Evolutionary conservation across 768 basidiomycete genomes (phyloP), one percentile per base, ranked within the genome.

Genomic region (Lentinula guzmanii): DNA sequence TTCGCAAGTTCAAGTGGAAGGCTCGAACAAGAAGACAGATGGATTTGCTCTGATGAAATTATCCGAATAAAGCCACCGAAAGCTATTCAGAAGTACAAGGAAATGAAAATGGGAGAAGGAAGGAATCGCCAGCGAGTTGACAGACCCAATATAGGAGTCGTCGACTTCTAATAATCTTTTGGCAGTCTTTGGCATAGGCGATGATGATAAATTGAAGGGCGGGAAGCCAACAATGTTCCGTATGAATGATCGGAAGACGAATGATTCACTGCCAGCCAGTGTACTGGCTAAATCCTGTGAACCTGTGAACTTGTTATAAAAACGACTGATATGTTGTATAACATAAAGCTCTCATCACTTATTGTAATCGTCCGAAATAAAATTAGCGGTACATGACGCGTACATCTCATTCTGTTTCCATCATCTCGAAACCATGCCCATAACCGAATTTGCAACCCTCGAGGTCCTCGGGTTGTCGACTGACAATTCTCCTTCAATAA

Each of bases 371-470:
- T 28, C 28, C 3, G 3, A 28, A 28, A 28, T 28, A 4, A 3
- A 3, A 28, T 4, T 28, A 28, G 28, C 28, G 28, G 28, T 28
- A 4, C 28, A 28, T 28, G 28, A 28, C 28, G 28, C 28, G 28
- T 28, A 28, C 28, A 28, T 28, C 28, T 28, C 28, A 28, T 3
- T 28, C 28, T 28, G 28, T 28, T 28, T 28, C 28, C 28, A 28
- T 28, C 28, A 28, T 28, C 28, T 28, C 28, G 28, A 28, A 28
- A 28, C 28, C 52, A 79, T 81, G 79, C 63, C 79, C 7, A 71
- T 82, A 61, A 79, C 77, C 39, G 80, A 82, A 69, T 71, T 78
- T 35, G 75, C 73, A 21, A 72, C 68, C 55, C 68, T 82, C 48
- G 67, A 67, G 18, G 67, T 81, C 60, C 64, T 70, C 39, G 66